Evolutionary conservation across 1,284 basidiomycete genomes (phyloP), one percentile per base, ranked within the genome.

Genomic region (Apiotrichum gracile): DNA sequence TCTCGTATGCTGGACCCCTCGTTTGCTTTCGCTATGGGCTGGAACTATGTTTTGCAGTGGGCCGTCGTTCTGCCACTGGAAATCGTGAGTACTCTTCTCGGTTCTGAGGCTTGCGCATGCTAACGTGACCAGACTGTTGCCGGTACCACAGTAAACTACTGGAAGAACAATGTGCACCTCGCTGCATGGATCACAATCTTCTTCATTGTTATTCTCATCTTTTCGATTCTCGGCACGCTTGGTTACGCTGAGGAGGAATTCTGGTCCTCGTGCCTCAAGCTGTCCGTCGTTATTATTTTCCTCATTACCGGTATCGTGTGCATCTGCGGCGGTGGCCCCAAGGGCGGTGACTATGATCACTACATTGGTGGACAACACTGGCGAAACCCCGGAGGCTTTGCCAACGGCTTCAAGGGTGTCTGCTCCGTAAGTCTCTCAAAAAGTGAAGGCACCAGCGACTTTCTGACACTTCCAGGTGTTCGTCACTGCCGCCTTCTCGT

Each of bases 401-500:
- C 73, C 2, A 76, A 76, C 55, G 76, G 76, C 0, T 76, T 77
- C 75, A 75, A 76, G 53, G 76, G 74, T 47, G 68, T 74, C 39
- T 73, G 71, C 50, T 54, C 64, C 7, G 66, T 70, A 48, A 68
- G 70, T 53, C 67, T 71, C 47, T 25, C 7, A 8, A 19, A 8
- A 10, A 40, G 21, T 25, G 19, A 22, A 4, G 6, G 6, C n/a
- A 10, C 12, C 17, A 69, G 67, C 40, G 54, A 38, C n/a, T n/a
- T n/a, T n/a, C 31, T 29, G 10, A 25, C 29, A 7, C 40, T 53
- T 37, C 34, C 25, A 51, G 7, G 55, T 60, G 22, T 61, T 63
- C 38, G 61, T 61, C 43, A 69, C 65, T 39, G 88, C 88, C 10
- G 87, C 87, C 2, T 92, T 92, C 78, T 86, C 85, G 13, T 91